Base-by-base conservation (phyloP, 1,284 basidiomycete species). In the Cryptococcus jaspeensis region DNA sequence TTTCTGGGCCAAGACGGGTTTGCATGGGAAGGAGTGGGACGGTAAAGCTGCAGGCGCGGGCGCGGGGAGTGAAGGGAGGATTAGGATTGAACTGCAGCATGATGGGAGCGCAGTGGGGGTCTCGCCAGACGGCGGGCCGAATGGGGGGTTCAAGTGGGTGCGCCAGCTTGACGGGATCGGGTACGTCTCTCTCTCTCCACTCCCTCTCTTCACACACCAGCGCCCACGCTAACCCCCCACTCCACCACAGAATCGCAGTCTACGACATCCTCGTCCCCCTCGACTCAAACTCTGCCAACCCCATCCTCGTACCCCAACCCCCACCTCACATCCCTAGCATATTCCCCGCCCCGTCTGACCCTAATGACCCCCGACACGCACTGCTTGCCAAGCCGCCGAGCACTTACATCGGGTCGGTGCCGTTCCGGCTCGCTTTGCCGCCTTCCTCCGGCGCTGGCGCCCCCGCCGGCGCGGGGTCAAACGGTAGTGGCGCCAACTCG, bases 221-320 rank as follows among this genome's bases (percentile, higher is more conserved):
- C 28, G 28, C 28, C n/a, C n/a, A n/a, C n/a, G n/a, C n/a, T n/a
- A n/a, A n/a, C n/a, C n/a, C n/a, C n/a, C n/a, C 28, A 32, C 28
- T 4, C 28, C 28, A 32, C 15, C 23, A 15, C 48, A 73, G 74
- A 16, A 72, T 78, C 38, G 74, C 72, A 1, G 76, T 77, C 15
- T 78, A 76, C 60, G 76, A 78, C 28, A 67, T 78, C 11, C 68
- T 78, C 7, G 63, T 72, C 3, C 74, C 76, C 0, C 45, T 68
- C 4, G 53, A 70, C 1, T 60, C 69, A 1, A 53, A 64, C 7
- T 63, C 67, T 1, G 64, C 70, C 18, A 70, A 72, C 50, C 75
- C 76, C 3, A 74, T 78, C 8, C 69, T 78, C n/a, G 69, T 78
- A 1, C 76, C 76, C 18, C 76, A 78, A 61, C 75, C 76, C 23